Evolutionary conservation across 345 rosid genomes (phyloP), one percentile per base, ranked within the genome.

Genomic region (Syzygium aqueum): DNA sequence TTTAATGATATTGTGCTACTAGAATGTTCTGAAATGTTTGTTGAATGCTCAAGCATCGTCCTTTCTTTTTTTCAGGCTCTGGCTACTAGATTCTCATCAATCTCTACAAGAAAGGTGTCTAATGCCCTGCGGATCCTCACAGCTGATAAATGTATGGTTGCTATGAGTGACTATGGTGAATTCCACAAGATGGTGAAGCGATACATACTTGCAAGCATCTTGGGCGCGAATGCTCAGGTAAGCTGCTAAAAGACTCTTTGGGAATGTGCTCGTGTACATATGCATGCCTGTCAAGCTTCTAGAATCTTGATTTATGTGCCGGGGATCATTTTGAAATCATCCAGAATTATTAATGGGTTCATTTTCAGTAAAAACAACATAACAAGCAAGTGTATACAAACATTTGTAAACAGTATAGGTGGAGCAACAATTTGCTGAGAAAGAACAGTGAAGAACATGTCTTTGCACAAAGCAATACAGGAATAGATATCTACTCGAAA

Each of bases 141-240:
- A 52, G 86, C 90, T 63, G 87, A 96, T 88, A 96, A 95, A 88
- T 85, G 91, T 86, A 95, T 95, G 98, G 99, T 96, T 82, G 98
- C 99, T 37, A 95, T 90, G 12, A 97, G 99, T 88, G 99, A 95
- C 89, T 96, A 96, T 84, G 89, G 87, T 87, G 97, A 95, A 84
- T 97, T 96, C 84, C 99, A 96, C 90, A 95, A 93, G 89, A 56
- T 86, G 85, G 92, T 86, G 12, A 96, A 97, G 90, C 93, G 95
- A 10, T 90, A 87, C 80, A 53, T 97, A 57, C 89, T 95, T 82
- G 84, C 94, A 51, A 93, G 89, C 57, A 89, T 96, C 53, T 90
- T 96, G 86, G 96, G 97, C 89, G 52, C 92, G 4, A 92, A 85
- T 88, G 98, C 98, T 77, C 99, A 97, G 96, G 99, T 96, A 83